phyloP scores from a whole-genome alignment of 2,329 filamentous ascomycete genomes.

The Colletotrichum karsti region DNA sequence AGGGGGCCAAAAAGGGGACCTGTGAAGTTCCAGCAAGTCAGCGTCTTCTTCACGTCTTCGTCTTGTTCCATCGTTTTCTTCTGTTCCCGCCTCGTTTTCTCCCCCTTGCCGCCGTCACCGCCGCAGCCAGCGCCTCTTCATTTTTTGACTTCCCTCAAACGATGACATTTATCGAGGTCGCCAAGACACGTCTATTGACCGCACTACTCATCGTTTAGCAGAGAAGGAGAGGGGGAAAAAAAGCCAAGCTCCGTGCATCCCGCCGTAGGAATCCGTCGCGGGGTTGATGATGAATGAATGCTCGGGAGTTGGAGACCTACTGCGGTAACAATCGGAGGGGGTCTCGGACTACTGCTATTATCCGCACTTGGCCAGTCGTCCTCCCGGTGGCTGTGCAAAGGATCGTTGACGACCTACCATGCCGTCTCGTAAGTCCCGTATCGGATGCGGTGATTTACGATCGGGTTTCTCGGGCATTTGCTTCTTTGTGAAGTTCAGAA shows the following conservation, averaged over 20 bases:
- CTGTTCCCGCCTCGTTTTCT: background rate
- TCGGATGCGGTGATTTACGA: constrained; percentile 1
- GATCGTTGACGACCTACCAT: background rate
- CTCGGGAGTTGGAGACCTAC: background rate
- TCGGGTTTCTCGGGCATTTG: background rate
- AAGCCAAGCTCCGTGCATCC: background rate
- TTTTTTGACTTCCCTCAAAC: background rate
- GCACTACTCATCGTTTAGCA: background rate
- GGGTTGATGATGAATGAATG: background rate
- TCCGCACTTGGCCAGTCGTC: background rate
- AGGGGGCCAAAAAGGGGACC: background rate
- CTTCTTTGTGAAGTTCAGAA: background rate
- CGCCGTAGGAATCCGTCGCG: too few species aligned
- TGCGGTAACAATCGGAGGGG: background rate
- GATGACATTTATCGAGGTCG: background rate
- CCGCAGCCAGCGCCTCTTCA: background rate
- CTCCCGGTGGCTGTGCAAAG: constrained; percentile 4
- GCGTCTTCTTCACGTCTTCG: background rate
- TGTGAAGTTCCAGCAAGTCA: background rate
- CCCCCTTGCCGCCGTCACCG: background rate
- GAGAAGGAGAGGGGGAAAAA: too few species aligned
- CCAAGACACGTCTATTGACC: background rate
- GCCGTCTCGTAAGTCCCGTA: background rate
- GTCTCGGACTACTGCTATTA: background rate
- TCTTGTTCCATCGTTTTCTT: background rate